Conservation (phyloP, 1,139 yeast genomes). For the Keqinozyma sinolaborantium region DNA sequence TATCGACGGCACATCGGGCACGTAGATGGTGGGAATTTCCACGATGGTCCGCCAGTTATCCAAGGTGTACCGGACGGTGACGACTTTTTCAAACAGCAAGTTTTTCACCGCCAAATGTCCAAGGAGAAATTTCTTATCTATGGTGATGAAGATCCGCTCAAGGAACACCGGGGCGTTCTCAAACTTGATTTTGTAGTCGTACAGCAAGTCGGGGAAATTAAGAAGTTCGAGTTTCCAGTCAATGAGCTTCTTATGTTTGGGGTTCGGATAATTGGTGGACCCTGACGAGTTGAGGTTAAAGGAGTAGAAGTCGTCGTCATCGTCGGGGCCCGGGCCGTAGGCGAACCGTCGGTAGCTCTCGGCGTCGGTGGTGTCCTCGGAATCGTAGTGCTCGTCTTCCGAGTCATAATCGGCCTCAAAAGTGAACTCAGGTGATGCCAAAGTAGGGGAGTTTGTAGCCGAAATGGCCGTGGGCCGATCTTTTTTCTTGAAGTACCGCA, state of each 20-base stretch:
- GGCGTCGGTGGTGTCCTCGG: background rate
- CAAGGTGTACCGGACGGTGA: slow-evolving; percentile 61
- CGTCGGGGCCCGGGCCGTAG: slow-evolving; percentile 10
- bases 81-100: slow-evolving; percentile 58
- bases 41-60: slow-evolving; percentile 73
- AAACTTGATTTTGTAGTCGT: slow-evolving; percentile 30
- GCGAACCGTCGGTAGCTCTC: background rate
- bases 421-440: slow-evolving; percentile 17
- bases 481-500: slow-evolving; percentile 56
- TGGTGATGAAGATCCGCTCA: slow-evolving; percentile 60
- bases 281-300: slow-evolving; percentile 12
- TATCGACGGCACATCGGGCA: slow-evolving; percentile 56
- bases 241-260: slow-evolving; percentile 15
- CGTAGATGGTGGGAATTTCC: slow-evolving; percentile 63
- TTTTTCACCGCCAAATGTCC: slow-evolving; percentile 78
- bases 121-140: slow-evolving; percentile 52
- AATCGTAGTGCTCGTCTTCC: slow-evolving; percentile 25
- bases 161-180: slow-evolving; percentile 50
- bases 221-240: slow-evolving; percentile 50
- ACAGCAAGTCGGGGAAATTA: slow-evolving; percentile 44
- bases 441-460: slow-evolving; percentile 57
- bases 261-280: slow-evolving; percentile 22
- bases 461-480: slow-evolving; percentile 78
- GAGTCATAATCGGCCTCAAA: slow-evolving; percentile 18
- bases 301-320: slow-evolving; percentile 13